phyloP scores from a whole-genome alignment of 108 stramenopile species.

The Fistulifera pelliculosa region DNA sequence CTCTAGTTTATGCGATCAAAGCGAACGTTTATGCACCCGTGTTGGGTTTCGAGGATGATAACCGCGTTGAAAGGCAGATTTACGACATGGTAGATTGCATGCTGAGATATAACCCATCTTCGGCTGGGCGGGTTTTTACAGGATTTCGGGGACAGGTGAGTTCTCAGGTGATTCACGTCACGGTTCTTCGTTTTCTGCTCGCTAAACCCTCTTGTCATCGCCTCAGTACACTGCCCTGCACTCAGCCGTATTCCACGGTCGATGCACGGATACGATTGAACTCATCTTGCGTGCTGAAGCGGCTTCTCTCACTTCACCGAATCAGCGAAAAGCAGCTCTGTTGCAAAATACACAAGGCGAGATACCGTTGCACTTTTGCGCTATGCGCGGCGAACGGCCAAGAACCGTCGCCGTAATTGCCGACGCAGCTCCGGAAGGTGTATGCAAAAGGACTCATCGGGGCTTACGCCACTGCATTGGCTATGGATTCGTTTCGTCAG shows the following conservation, averaged over 20 bases:
- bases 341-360: constrained; percentile 65
- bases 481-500: constrained; percentile 68
- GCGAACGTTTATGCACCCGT: constrained; percentile 54
- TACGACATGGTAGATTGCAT: constrained; percentile 57
- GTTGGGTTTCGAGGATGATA: constrained; percentile 22
- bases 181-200: no score
- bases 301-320: constrained; percentile 10
- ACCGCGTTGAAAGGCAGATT: constrained; percentile 49
- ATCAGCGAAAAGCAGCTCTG: constrained; percentile 17
- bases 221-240: constrained; percentile 62
- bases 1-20: constrained; percentile 62
- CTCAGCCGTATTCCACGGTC: constrained; percentile 71
- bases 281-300: constrained; percentile 47
- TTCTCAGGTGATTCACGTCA: no score
- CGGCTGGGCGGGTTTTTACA: constrained; percentile 47
- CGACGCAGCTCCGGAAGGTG: constrained; percentile 52
- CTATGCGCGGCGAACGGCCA: constrained; percentile 66
- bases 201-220: no score
- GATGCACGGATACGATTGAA: constrained; percentile 57
- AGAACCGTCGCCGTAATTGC: constrained; percentile 43
- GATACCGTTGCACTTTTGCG: constrained; percentile 67
- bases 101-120: constrained; percentile 52
- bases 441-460: constrained; percentile 49
- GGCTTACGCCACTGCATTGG: constrained; percentile 70
- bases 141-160: constrained; percentile 31